These are phyloP conservation scores for Chenopodium album DNA, from an alignment of 148 eudicot genomes.

Conservation along the genomic window DNA sequence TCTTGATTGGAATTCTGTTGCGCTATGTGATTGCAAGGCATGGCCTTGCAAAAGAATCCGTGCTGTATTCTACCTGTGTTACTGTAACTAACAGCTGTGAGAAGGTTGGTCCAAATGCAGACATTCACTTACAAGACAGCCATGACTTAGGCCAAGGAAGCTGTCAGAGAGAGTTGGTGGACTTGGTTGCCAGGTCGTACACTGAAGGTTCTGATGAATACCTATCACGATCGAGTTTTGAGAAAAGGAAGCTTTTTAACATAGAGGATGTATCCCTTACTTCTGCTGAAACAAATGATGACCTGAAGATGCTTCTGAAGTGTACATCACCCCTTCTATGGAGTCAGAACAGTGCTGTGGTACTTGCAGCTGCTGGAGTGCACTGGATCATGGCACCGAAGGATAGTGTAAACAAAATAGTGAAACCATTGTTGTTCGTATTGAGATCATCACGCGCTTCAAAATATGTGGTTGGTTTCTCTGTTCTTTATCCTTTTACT, in stretches of 20 bases:
- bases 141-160: slow-evolving; percentile 33
- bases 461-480: slow-evolving; percentile 71
- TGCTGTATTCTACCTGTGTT: slow-evolving; percentile 52
- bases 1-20: slow-evolving; percentile 74
- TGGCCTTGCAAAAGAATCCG: slow-evolving; percentile 88
- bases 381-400: slow-evolving; percentile 99
- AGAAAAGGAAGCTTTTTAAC: slow-evolving; percentile 32
- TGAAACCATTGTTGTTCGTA: slow-evolving; percentile 83
- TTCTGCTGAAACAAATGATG: slow-evolving; percentile 69
- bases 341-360: slow-evolving; percentile 98
- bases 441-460: slow-evolving; percentile 84
- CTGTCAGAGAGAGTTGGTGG: slow-evolving; percentile 41
- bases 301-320: slow-evolving; percentile 79
- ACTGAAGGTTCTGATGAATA: slow-evolving; percentile 93
- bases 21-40: slow-evolving; percentile 91
- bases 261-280: slow-evolving; percentile 50
- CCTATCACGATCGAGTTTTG: slow-evolving; percentile 51
- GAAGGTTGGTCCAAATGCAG: slow-evolving; percentile 36
- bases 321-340: slow-evolving; percentile 93
- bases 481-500: neutral
- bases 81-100: slow-evolving; percentile 27
- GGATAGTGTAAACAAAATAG: slow-evolving; percentile 70
- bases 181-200: slow-evolving; percentile 70
- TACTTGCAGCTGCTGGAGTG: slow-evolving; percentile 95
- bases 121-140: slow-evolving; percentile 30